Base-by-base conservation (phyloP, 2,329 filamentous ascomycete species). In the Anthostomella pinea region DNA sequence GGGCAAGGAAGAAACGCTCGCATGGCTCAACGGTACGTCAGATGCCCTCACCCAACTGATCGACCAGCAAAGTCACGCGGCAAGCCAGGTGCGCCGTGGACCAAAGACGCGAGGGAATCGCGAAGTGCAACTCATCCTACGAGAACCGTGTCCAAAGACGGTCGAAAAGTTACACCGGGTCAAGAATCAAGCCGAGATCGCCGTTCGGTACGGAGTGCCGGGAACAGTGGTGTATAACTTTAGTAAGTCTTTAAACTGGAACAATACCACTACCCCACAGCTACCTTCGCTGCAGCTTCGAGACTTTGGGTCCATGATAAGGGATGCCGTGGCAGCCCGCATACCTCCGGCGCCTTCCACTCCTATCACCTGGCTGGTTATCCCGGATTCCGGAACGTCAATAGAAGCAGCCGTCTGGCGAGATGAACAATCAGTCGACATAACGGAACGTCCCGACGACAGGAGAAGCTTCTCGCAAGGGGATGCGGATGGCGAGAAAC, bases 191-290 rank as follows among this genome's bases (percentile, higher is more conserved):
- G 46, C 47, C 8, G 51, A 50, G 26, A 6, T 49, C 9, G 29
- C 34, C 1, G 6, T 37, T 13, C 45, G 35, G 20, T 53, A 52
- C 25, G 49, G 50, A 1, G 18, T 30, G 5, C 18, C 45, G 0
- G 52, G 43, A 1, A 33, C 30, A 8, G 17, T 45, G 1, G 37
- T 32, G 1, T 52, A 52, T 21, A 53, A 53, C 29, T 51, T 56
- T 8, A 48, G 47, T 18, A 49, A 21, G 34, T 41, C 49, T 1
- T 8, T 48, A 3, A 27, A 32, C 14, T 50, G 49, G 44, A 54
- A 53, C 17, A 21, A 36, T 20, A 24, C 27, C 8, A 26, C 33
- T 2, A 17, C 22, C 5, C 18, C 36, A 5, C 30, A 13, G 20
- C 8, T 47, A 3, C 43, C 52, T 11, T 43, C 53, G 5, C 36